Evolutionary conservation across 176 grass and related monocot species (phyloP).

Genomic region (Oryza meridionalis): DNA sequence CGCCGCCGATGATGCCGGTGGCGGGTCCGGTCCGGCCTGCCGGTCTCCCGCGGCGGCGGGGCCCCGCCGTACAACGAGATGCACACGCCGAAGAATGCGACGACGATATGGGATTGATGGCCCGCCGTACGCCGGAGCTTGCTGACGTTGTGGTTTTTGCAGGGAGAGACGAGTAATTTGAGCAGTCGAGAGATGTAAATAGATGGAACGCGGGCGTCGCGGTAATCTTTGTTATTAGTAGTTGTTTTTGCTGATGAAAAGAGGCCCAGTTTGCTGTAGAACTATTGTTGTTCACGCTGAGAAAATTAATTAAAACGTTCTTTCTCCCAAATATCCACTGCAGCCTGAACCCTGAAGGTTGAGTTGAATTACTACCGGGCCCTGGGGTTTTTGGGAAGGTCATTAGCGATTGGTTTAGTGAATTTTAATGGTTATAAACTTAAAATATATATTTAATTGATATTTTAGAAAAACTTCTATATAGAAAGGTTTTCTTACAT

Average conservation of each 20-base stretch:
- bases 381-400: too few relatives aligned
- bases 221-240: constrained; percentile 14
- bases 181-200: constrained; percentile 52
- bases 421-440: too few relatives aligned
- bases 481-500: too few relatives aligned
- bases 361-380: too few relatives aligned
- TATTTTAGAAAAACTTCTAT: too few relatives aligned
- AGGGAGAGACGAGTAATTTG: background rate
- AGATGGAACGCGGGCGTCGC: constrained; percentile 18
- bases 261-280: constrained; percentile 26
- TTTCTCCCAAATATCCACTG: too few relatives aligned
- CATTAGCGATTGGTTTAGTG: too few relatives aligned
- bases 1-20: constrained; percentile 13
- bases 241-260: background rate
- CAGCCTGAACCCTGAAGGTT: too few relatives aligned
- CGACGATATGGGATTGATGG: constrained; percentile 48
- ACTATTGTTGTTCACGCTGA: constrained; percentile 33
- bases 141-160: background rate
- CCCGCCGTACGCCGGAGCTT: background rate
- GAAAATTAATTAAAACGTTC: too few relatives aligned
- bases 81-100: constrained; percentile 39
- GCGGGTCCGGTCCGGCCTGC: background rate
- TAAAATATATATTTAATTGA: too few relatives aligned
- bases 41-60: constrained; percentile 37
- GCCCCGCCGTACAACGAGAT: constrained; percentile 40